Evolutionary conservation across 495 filamentous ascomycete species (phyloP).

Genomic region (Pyrenula aspistea): DNA sequence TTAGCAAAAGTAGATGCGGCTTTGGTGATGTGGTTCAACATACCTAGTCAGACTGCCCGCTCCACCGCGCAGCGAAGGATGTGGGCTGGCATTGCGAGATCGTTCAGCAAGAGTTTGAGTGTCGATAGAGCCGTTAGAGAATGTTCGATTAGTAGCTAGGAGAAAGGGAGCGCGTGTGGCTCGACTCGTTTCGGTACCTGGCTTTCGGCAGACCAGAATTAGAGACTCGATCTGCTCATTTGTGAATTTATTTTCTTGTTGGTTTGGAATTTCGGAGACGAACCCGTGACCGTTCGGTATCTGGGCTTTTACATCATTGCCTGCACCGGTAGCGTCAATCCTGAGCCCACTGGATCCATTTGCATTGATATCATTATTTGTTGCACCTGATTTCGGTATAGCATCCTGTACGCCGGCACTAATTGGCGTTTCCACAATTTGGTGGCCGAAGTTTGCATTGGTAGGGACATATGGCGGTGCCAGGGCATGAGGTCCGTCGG

Average conservation of each 20-base stretch:
- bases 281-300: not conserved
- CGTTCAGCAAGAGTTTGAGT: constrained; percentile 22
- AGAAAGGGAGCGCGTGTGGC: not conserved
- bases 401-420: constrained; percentile 3
- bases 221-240: constrained; percentile 43
- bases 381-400: not conserved
- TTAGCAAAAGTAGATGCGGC: constrained; percentile 19
- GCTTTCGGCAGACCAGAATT: constrained; percentile 29
- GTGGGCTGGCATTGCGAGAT: not conserved
- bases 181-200: constrained; percentile 5
- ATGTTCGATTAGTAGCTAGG: constrained; percentile 27
- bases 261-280: not conserved
- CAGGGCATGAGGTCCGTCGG: constrained; percentile 4
- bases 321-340: not conserved
- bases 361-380: not conserved
- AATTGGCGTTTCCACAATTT: not conserved
- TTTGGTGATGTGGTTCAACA: constrained; percentile 13
- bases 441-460: constrained; percentile 1
- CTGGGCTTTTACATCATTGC: not conserved
- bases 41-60: constrained; percentile 13
- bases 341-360: too few relatives aligned
- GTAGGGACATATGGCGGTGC: constrained; percentile 4
- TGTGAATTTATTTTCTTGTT: constrained; percentile 19
- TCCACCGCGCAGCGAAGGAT: constrained; percentile 8
- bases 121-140: constrained; percentile 46